These are phyloP conservation scores for Ophiostoma ips DNA, from an alignment of 2,329 filamentous ascomycete genomes.

Conservation along the genomic window DNA sequence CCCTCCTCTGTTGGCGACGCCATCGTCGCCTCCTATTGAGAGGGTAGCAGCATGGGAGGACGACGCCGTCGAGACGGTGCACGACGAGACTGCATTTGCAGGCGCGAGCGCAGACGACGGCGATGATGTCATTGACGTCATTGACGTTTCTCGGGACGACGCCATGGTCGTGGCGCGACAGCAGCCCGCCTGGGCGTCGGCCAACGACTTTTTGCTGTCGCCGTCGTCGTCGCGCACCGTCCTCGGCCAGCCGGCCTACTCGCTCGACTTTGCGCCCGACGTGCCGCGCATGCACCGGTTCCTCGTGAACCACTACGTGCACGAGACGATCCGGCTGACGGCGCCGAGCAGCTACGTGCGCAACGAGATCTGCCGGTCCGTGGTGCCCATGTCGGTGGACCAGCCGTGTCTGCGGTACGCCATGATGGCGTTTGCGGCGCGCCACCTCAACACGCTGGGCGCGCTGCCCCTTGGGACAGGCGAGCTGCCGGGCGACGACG, in stretches of 20 bases:
- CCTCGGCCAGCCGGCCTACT: neutral
- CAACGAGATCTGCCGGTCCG: conserved; percentile 7
- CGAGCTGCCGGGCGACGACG: neutral
- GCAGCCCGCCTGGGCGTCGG: no score
- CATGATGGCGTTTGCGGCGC: conserved; percentile 7
- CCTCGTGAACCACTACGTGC: conserved; percentile 9
- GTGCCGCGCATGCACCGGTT: conserved; percentile 4
- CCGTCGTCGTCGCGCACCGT: no score
- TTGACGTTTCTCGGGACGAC: no score
- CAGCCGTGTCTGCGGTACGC: conserved; percentile 7
- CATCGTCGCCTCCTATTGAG: no score
- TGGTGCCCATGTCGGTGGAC: conserved; percentile 8
- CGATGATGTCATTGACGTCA: no score
- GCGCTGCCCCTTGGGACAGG: neutral
- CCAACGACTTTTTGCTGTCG: no score
- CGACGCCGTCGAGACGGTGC: no score
- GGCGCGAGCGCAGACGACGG: no score
- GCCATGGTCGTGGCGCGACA: no score
- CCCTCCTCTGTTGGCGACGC: no score
- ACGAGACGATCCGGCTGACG: conserved; percentile 10
- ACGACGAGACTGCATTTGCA: no score
- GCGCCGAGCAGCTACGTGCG: conserved; percentile 10
- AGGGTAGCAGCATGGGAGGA: no score
- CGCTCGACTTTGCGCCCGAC: neutral
- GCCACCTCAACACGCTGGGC: conserved; percentile 1